Evolutionary conservation across 1,284 basidiomycete genomes (phyloP).

Genomic region (Ustilago tritici): DNA sequence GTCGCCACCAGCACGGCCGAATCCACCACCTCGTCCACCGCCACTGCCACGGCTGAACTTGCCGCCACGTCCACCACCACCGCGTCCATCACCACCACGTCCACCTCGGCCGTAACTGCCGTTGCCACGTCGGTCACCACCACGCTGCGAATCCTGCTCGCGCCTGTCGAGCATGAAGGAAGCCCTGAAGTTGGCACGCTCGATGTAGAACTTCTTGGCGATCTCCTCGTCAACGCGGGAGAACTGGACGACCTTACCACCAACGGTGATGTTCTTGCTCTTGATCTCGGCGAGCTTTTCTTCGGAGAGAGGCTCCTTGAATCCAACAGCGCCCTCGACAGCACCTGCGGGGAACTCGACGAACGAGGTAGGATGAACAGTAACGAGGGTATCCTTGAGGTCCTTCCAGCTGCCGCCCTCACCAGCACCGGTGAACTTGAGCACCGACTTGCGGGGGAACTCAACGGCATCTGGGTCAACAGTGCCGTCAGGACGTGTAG

Average conservation of each 20-base stretch:
- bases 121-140: slow-evolving; percentile 72
- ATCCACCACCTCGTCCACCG: slow-evolving; percentile 21
- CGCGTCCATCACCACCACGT: slow-evolving; percentile 68
- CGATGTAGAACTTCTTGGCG: slow-evolving; percentile 80
- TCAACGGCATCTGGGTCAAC: slow-evolving; percentile 78
- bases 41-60: slow-evolving; percentile 47
- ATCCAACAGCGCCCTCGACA: slow-evolving; percentile 71
- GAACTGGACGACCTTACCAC: slow-evolving; percentile 70
- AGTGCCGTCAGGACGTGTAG: slow-evolving; percentile 77
- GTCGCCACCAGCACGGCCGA: slow-evolving; percentile 22
- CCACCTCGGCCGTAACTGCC: slow-evolving; percentile 65
- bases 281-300: slow-evolving; percentile 71
- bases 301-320: slow-evolving; percentile 71
- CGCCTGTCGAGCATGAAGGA: slow-evolving; percentile 71
- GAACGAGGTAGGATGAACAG: slow-evolving; percentile 60
- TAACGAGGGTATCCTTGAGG: slow-evolving; percentile 71
- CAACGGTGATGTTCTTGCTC: slow-evolving; percentile 70
- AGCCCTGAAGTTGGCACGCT: slow-evolving; percentile 75
- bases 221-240: slow-evolving; percentile 74
- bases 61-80: slow-evolving; percentile 27
- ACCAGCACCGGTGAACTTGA: slow-evolving; percentile 75
- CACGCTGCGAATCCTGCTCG: slow-evolving; percentile 71
- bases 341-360: slow-evolving; percentile 66
- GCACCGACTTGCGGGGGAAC: slow-evolving; percentile 78
- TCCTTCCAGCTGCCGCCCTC: slow-evolving; percentile 72